Conservation (phyloP, 805 yeast species). For the Kodamaea jinghongensis region DNA sequence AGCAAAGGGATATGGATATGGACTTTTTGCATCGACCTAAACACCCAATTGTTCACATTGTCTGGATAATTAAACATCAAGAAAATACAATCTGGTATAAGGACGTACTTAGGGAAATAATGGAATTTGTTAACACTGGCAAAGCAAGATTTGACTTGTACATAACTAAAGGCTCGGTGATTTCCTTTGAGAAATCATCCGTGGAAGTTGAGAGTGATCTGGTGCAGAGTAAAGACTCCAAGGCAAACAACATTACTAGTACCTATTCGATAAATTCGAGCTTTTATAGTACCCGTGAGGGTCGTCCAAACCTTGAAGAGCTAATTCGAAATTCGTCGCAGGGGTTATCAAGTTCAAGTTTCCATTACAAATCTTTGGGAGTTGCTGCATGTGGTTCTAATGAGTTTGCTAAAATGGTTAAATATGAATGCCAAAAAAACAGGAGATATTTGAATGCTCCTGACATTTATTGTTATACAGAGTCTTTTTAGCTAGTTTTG, state of each 20-base stretch:
- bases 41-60: constrained; percentile 23
- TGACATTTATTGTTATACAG: constrained; percentile 42
- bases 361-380: constrained; percentile 30
- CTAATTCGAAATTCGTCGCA: too few species aligned
- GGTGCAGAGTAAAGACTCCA: background rate
- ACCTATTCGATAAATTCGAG: too few species aligned
- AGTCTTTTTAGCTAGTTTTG: constrained; percentile 20
- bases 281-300: too few species aligned
- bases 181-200: background rate
- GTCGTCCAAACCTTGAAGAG: too few species aligned
- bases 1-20: constrained; percentile 20
- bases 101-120: constrained; percentile 30
- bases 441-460: constrained; percentile 30
- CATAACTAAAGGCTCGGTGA: constrained; percentile 21
- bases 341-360: too few species aligned
- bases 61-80: constrained; percentile 29
- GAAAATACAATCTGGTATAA: constrained; percentile 37
- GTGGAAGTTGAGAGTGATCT: background rate
- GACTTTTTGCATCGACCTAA: constrained; percentile 37
- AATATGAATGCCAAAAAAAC: constrained; percentile 26
- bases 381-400: constrained; percentile 42
- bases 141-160: constrained; percentile 24
- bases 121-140: constrained; percentile 22
- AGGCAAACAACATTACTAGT: too few species aligned
- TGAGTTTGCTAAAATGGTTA: constrained; percentile 27